Evolutionary conservation across 768 basidiomycete species (phyloP).

Genomic region (Lentinula guzmanii): DNA sequence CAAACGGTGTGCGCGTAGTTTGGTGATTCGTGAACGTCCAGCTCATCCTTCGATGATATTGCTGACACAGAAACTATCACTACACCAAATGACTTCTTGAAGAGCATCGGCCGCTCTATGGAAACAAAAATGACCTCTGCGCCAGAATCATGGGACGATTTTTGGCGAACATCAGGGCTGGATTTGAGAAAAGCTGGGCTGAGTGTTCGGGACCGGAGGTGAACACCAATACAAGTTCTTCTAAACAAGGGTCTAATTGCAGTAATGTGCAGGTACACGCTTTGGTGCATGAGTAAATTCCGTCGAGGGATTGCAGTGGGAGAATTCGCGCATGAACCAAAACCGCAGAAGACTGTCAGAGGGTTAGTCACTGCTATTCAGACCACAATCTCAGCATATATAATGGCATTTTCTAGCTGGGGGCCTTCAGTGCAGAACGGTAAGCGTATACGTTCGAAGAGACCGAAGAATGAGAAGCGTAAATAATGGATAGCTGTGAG

Average conservation of each 20-base stretch:
- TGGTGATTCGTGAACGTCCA: neutral
- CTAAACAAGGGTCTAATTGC: neutral
- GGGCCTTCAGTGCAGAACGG: constrained; percentile 10
- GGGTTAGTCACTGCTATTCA: constrained; percentile 45
- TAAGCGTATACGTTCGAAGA: constrained; percentile 7
- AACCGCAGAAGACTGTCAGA: constrained; percentile 72
- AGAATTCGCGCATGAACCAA: constrained; percentile 59
- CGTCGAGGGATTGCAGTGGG: constrained; percentile 47
- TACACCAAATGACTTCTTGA: constrained; percentile 61
- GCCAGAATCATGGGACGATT: constrained; percentile 56
- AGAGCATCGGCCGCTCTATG: constrained; percentile 63
- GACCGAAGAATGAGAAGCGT: neutral
- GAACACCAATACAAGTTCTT: constrained; percentile 14
- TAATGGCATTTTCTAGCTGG: constrained; percentile 1
- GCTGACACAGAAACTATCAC: constrained; percentile 37
- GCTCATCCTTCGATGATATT: neutral
- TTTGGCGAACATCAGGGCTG: constrained; percentile 57
- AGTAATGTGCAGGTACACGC: constrained; percentile 52
- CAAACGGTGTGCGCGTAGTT: constrained; percentile 23
- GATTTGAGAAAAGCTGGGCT: constrained; percentile 64
- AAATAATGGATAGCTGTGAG: neutral
- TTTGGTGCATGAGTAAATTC: constrained; percentile 84
- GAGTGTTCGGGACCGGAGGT: constrained; percentile 67
- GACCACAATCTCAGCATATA: neutral
- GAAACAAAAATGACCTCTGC: constrained; percentile 54